These are phyloP conservation scores for Hypoxylon sp. DNA, from an alignment of 2,329 filamentous ascomycete genomes.

Conservation along the genomic window DNA sequence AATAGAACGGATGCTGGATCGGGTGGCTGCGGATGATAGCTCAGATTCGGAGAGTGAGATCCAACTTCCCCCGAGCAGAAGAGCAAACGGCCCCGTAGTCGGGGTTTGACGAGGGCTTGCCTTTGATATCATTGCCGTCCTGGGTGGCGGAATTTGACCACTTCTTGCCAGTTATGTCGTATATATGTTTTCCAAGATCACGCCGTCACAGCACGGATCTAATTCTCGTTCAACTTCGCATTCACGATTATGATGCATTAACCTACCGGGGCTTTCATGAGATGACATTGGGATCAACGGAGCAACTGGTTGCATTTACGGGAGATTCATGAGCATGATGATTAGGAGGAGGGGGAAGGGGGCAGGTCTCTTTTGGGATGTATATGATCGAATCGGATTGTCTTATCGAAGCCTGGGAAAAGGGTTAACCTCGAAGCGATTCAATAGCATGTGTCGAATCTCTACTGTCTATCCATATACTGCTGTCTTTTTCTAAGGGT, in stretches of 20 bases:
- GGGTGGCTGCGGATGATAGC: conserved; percentile 63
- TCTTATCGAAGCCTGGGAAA: conserved; percentile 8
- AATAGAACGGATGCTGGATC: conserved; percentile 70
- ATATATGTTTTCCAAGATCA: conserved; percentile 33
- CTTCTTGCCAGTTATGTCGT: conserved; percentile 35
- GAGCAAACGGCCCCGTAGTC: conserved; percentile 45
- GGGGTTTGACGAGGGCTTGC: conserved; percentile 39
- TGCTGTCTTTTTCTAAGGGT: background rate
- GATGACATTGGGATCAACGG: conserved; percentile 35
- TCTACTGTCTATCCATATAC: conserved; percentile 5
- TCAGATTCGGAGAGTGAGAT: conserved; percentile 72
- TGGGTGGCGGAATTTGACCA: conserved; percentile 11
- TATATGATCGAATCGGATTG: conserved; percentile 32
- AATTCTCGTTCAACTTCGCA: conserved; percentile 37
- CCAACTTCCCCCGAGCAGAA: conserved; percentile 57
- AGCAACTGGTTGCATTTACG: conserved; percentile 47
- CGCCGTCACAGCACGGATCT: conserved; percentile 15
- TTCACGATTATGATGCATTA: conserved; percentile 48
- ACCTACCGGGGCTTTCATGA: conserved; percentile 36
- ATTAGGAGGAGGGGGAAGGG: too few species aligned
- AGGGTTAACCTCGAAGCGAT: conserved; percentile 19
- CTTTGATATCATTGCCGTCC: conserved; percentile 5
- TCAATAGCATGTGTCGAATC: conserved; percentile 24
- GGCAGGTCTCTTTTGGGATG: conserved; percentile 34
- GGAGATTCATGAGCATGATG: conserved; percentile 46